Conservation (phyloP, 306 rosid genomes). For the Comarum palustre region DNA sequence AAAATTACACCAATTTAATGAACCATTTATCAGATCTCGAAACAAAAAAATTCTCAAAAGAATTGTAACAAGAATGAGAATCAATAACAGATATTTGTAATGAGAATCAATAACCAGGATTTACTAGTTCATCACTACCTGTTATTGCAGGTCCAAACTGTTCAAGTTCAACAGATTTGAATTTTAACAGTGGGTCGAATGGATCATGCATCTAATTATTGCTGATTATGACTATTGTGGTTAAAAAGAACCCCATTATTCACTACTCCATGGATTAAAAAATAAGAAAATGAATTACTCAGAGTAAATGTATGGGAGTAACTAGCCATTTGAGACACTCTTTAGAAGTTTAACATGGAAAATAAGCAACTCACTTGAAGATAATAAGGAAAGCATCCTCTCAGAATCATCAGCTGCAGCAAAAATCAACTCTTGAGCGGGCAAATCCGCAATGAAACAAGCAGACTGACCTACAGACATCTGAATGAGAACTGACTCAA, state of each 20-base stretch:
- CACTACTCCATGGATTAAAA: neutral
- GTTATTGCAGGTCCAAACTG: neutral
- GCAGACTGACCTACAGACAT: conserved; percentile 83
- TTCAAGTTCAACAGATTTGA: neutral
- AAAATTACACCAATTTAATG: conserved; percentile 1
- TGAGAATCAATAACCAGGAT: conserved; percentile 7
- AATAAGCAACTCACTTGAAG: conserved; percentile 67
- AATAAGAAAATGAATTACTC: neutral
- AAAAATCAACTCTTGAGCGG: conserved; percentile 59
- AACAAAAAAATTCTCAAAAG: neutral
- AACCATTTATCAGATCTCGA: neutral
- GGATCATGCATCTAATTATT: conserved; percentile 9
- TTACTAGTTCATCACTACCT: neutral
- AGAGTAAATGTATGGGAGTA: conserved; percentile 9
- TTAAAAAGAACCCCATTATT: neutral
- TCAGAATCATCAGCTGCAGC: conserved; percentile 64
- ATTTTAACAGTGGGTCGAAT: neutral
- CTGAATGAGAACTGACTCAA: conserved; percentile 69
- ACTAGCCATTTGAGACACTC: conserved; percentile 4
- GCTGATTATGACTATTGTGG: neutral
- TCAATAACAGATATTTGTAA: neutral
- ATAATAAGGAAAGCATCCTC: conserved; percentile 46
- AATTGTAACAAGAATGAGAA: neutral
- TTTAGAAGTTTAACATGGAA: conserved; percentile 17
- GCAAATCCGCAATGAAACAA: conserved; percentile 42